A percentile compares a stretch with the other conserved stretches of the same genome.
Conservation (phyloP, 2,329 filamentous ascomycete genomes). For the Chaetomiaceae sp. region DNA sequence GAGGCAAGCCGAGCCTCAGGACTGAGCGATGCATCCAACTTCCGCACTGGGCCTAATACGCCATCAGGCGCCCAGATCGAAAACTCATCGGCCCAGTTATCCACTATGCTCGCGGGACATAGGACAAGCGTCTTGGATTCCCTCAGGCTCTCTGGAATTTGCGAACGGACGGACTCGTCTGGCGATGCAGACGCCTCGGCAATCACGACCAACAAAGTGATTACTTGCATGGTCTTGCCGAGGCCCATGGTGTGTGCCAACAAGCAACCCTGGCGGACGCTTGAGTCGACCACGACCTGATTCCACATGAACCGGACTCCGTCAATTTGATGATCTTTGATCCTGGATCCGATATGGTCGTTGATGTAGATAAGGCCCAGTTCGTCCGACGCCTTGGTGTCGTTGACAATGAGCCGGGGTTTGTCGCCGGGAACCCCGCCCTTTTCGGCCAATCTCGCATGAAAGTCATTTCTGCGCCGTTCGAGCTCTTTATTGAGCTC, state of each 20-base stretch:
- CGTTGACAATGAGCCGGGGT: conserved; percentile 58
- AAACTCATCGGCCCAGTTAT: conserved; percentile 81
- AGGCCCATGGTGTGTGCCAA: conserved; percentile 88
- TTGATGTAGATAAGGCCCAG: conserved; percentile 60
- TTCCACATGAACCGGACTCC: conserved; percentile 89
- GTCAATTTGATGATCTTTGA: conserved; percentile 74
- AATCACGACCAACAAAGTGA: conserved; percentile 73
- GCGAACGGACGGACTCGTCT: conserved; percentile 50
- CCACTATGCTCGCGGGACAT: conserved; percentile 66
- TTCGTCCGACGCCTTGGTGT: conserved; percentile 50
- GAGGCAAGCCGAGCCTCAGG: conserved; percentile 35
- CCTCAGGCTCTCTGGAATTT: conserved; percentile 63
- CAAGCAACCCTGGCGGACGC: conserved; percentile 65
- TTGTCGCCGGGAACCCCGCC: conserved; percentile 40
- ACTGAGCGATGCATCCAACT: conserved; percentile 40
- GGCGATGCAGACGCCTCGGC: conserved; percentile 56
- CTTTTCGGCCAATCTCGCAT: conserved; percentile 39
- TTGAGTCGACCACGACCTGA: conserved; percentile 59
- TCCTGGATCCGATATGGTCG: conserved; percentile 52
- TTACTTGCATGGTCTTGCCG: conserved; percentile 88
- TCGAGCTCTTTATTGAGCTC: conserved; percentile 50
- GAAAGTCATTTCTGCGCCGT: conserved; percentile 43
- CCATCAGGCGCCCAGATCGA: conserved; percentile 57
- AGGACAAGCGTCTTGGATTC: conserved; percentile 62
- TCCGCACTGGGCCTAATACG: conserved; percentile 50